These are phyloP conservation scores for Pseudogymnoascus sp. DNA, from an alignment of 2,329 filamentous ascomycete species.

Conservation along the genomic window DNA sequence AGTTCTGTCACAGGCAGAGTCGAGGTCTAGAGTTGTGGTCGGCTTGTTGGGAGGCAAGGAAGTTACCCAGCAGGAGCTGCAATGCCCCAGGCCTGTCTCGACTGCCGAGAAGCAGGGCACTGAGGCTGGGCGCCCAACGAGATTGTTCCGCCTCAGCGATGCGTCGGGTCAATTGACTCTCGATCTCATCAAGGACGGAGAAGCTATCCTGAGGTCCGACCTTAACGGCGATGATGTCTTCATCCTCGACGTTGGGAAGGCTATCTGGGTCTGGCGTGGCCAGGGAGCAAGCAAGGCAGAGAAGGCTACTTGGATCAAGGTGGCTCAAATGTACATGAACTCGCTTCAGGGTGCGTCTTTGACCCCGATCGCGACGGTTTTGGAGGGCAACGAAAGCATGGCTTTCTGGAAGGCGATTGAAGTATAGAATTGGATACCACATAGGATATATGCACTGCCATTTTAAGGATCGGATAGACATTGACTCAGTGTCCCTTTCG, in stretches of 20 bases:
- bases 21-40: conserved; percentile 47
- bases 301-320: conserved; percentile 52
- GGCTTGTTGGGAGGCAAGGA: conserved; percentile 46
- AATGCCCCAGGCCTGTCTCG: conserved; percentile 35
- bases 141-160: conserved; percentile 58
- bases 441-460: not conserved
- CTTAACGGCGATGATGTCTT: conserved; percentile 56
- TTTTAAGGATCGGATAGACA: not conserved
- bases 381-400: conserved; percentile 47
- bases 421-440: conserved; percentile 13
- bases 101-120: conserved; percentile 15
- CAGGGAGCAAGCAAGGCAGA: conserved; percentile 49
- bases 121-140: conserved; percentile 24
- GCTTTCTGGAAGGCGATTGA: conserved; percentile 42
- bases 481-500: not conserved
- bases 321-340: conserved; percentile 49
- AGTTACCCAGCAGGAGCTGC: conserved; percentile 36
- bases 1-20: conserved; percentile 55
- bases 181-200: conserved; percentile 49
- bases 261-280: conserved; percentile 63
- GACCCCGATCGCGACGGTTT: conserved; percentile 50
- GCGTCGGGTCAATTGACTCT: conserved; percentile 51
- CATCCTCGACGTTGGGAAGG: conserved; percentile 50
- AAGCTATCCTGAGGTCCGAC: conserved; percentile 38
- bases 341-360: conserved; percentile 36